Conservation (phyloP, 768 basidiomycete genomes). For the Russula foetens region DNA sequence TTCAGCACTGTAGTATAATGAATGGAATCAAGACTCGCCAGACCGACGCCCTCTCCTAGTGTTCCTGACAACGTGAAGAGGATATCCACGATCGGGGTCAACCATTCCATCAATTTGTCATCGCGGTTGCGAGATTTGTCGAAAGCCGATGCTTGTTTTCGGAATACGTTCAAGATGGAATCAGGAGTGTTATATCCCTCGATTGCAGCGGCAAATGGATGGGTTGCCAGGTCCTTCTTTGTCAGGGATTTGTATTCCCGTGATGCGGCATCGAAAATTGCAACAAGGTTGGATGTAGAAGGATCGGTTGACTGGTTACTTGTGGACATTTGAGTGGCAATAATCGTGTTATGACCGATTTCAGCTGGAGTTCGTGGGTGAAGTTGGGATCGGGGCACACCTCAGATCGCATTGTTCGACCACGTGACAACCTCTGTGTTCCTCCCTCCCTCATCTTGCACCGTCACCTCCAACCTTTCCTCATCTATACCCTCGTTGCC, state of each 20-base stretch:
- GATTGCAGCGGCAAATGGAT: not conserved
- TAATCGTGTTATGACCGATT: too few relatives aligned
- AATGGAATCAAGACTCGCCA: not conserved
- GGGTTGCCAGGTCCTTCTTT: not conserved
- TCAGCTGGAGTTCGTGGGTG: too few relatives aligned
- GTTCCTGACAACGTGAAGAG: not conserved
- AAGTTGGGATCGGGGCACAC: too few relatives aligned
- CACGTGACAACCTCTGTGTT: too few relatives aligned
- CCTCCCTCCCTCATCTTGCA: too few relatives aligned
- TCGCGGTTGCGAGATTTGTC: not conserved
- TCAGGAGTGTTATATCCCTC: not conserved
- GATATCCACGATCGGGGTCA: not conserved
- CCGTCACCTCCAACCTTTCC: too few relatives aligned
- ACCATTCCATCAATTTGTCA: not conserved
- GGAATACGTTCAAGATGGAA: not conserved
- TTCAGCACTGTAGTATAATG: too few relatives aligned
- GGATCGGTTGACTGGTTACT: too few relatives aligned
- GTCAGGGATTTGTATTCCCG: not conserved
- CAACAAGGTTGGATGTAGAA: not conserved
- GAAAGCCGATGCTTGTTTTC: not conserved
- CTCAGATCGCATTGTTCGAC: too few relatives aligned
- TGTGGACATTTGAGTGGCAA: too few relatives aligned
- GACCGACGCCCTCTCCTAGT: not conserved
- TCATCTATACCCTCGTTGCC: too few relatives aligned
- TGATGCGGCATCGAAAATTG: not conserved